These are phyloP conservation scores for Halocafeteria seosinensis DNA, from an alignment of 108 stramenopile species.

Conservation along the genomic window DNA sequence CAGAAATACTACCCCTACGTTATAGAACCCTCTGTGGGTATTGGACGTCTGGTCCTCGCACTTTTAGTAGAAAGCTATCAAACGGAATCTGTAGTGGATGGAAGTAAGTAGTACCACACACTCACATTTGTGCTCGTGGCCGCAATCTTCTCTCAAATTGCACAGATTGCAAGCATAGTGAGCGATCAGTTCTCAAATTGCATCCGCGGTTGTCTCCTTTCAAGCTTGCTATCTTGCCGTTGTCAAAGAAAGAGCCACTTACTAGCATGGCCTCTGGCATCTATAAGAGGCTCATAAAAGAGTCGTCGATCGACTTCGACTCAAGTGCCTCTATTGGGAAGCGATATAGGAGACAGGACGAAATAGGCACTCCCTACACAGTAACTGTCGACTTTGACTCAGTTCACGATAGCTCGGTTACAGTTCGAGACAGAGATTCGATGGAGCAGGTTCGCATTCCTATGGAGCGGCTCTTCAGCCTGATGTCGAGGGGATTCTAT, in stretches of 20 bases:
- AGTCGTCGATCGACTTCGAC: constrained; percentile 68
- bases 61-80: constrained; percentile 68
- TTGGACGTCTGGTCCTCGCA: constrained; percentile 80
- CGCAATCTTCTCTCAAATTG: too few species aligned
- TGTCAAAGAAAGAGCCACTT: constrained; percentile 78
- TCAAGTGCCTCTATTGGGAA: constrained; percentile 73
- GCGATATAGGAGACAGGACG: constrained; percentile 70
- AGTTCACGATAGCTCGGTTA: constrained; percentile 72
- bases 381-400: constrained; percentile 92
- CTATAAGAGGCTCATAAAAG: constrained; percentile 45
- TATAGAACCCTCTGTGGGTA: constrained; percentile 87
- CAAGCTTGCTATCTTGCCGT: constrained; percentile 75
- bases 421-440: constrained; percentile 76
- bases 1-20: constrained; percentile 81
- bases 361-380: constrained; percentile 84
- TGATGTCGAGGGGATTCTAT: background rate
- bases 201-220: constrained; percentile 75
- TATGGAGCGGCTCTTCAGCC: background rate
- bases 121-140: too few species aligned
- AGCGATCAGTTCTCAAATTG: constrained; percentile 60
- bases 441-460: constrained; percentile 48
- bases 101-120: constrained; percentile 44
- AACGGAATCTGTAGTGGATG: constrained; percentile 69
- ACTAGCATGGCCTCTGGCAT: constrained; percentile 55
- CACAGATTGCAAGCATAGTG: too few species aligned